Conservation (phyloP, 2,329 filamentous ascomycete genomes). For the Apiospora koreana region DNA sequence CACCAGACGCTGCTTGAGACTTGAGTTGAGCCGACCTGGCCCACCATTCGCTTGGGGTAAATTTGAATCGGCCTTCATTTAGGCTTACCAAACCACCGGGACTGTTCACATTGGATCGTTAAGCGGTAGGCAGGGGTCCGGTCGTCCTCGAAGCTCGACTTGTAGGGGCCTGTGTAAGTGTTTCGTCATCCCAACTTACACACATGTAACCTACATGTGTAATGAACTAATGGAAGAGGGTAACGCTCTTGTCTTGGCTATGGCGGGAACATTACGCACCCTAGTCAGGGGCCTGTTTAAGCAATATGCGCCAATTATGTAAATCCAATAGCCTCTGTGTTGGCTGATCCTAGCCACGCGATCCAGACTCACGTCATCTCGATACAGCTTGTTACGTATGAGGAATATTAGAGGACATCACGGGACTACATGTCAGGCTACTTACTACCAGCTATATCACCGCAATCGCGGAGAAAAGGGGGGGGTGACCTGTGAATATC, state of each 20-base stretch:
- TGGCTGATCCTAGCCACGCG: background rate
- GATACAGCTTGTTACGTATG: background rate
- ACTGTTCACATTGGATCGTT: background rate
- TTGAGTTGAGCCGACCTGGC: background rate
- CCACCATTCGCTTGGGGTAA: background rate
- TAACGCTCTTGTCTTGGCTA: background rate
- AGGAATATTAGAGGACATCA: background rate
- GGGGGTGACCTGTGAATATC: background rate
- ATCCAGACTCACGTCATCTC: background rate
- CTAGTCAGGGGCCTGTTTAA: too few species aligned
- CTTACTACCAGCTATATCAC: background rate
- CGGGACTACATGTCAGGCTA: background rate
- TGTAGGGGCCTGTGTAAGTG: background rate
- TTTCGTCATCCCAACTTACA: background rate
- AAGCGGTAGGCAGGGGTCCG: background rate
- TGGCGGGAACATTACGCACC: background rate
- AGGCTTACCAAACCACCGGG: conserved; percentile 4
- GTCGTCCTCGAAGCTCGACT: background rate
- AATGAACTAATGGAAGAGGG: background rate
- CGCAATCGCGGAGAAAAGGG: background rate
- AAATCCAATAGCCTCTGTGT: background rate
- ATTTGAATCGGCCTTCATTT: background rate
- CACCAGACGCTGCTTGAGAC: background rate
- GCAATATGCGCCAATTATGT: background rate
- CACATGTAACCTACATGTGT: too few species aligned